phyloP scores from a whole-genome alignment of 2,329 filamentous ascomycete species.

The Juglanconis sp. region DNA sequence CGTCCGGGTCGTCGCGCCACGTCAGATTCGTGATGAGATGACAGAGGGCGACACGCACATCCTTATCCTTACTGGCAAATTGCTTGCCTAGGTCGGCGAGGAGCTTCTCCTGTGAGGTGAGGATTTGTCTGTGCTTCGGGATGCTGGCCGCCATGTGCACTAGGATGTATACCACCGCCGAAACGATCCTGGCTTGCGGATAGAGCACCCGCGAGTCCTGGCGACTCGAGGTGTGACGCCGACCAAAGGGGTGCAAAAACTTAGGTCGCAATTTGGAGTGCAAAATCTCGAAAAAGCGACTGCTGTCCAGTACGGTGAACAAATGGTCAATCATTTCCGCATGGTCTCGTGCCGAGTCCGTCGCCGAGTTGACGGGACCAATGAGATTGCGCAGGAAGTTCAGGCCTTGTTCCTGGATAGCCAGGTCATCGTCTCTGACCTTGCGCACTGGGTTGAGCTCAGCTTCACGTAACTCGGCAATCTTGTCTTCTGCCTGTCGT shows the following conservation, averaged over 20 bases:
- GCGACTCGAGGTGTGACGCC: constrained; percentile 31
- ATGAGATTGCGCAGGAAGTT: constrained; percentile 90
- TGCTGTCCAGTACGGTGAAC: constrained; percentile 70
- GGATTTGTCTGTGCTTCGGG: constrained; percentile 71
- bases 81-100: constrained; percentile 71
- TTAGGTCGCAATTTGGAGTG: constrained; percentile 70
- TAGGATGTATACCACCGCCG: constrained; percentile 75
- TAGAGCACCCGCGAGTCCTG: constrained; percentile 46
- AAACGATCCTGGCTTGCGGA: constrained; percentile 67
- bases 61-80: constrained; percentile 67
- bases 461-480: constrained; percentile 55
- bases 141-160: constrained; percentile 84
- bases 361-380: constrained; percentile 53
- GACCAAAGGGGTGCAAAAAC: constrained; percentile 50
- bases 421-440: constrained; percentile 72
- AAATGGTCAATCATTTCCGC: constrained; percentile 81
- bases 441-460: constrained; percentile 67
- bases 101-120: constrained; percentile 74
- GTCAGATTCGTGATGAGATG: constrained; percentile 85
- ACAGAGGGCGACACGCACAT: constrained; percentile 74
- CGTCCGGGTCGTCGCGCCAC: constrained; percentile 72
- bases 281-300: constrained; percentile 77
- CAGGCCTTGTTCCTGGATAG: constrained; percentile 86
- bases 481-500: constrained; percentile 47
- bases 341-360: constrained; percentile 49